phyloP scores from a whole-genome alignment of 2,329 filamentous ascomycete species.

The Alternaria triticina region DNA sequence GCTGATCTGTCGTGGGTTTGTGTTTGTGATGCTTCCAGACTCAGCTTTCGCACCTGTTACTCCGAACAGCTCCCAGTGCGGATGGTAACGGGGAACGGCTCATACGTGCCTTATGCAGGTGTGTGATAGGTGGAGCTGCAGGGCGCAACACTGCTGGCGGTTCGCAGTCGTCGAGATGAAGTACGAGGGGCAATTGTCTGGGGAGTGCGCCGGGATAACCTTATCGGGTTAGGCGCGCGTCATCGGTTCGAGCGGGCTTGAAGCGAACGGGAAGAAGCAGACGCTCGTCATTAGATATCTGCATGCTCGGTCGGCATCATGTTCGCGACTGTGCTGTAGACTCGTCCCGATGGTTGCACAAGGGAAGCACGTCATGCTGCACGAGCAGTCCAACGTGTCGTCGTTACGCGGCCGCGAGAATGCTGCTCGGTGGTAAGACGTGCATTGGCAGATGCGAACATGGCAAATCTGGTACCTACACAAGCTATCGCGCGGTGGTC shows the following conservation, averaged over 20 bases:
- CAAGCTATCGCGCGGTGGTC: not conserved
- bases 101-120: not conserved
- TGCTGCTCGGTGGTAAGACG: not conserved
- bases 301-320: conserved; percentile 21
- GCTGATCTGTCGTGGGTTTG: not conserved
- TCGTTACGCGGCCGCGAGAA: conserved; percentile 1
- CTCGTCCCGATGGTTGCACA: conserved; percentile 14
- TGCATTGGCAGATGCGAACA: not conserved
- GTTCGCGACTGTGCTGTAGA: conserved; percentile 6
- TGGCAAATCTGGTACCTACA: not conserved
- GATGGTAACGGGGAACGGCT: not conserved
- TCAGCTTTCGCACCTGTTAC: conserved; percentile 9
- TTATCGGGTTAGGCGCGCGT: conserved; percentile 14
- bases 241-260: conserved; percentile 12
- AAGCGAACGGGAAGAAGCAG: conserved; percentile 24
- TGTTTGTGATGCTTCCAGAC: not conserved
- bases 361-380: conserved; percentile 18
- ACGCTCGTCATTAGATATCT: conserved; percentile 31
- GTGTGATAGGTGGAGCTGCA: conserved; percentile 25
- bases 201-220: conserved; percentile 25
- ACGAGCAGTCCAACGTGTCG: conserved; percentile 3
- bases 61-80: conserved; percentile 13
- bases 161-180: conserved; percentile 19
- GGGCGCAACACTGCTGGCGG: conserved; percentile 15
- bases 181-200: conserved; percentile 19